Evolutionary conservation across 75 land plant species (phyloP).

Genomic region (Chamaecyparis obtusa): DNA sequence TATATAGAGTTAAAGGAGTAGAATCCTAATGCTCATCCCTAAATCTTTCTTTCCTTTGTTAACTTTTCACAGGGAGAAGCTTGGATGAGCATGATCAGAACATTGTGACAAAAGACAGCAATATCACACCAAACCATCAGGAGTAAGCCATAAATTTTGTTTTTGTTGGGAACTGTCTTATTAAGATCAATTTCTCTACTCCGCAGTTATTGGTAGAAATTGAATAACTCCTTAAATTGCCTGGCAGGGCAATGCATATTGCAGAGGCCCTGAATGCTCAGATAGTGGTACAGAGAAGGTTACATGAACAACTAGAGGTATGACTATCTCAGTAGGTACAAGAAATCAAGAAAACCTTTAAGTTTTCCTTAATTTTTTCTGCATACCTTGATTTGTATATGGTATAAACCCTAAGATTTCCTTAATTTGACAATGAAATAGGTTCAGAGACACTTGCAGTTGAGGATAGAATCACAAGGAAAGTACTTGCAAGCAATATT

Average conservation of each 20-base stretch:
- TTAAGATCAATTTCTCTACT: not conserved
- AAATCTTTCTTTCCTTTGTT: not conserved
- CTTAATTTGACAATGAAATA: slow-evolving; percentile 9
- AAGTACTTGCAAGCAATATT: slow-evolving; percentile 51
- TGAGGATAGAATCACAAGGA: slow-evolving; percentile 49
- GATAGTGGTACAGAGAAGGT: slow-evolving; percentile 9
- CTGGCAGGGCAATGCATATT: slow-evolving; percentile 4
- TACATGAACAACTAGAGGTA: slow-evolving; percentile 6
- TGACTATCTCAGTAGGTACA: not conserved
- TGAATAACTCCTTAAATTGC: not conserved
- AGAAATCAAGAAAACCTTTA: not conserved
- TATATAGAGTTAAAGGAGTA: too few species aligned
- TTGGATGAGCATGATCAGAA: not conserved
- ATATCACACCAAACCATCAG: not conserved
- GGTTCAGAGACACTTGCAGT: slow-evolving; percentile 46
- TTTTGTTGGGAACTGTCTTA: not conserved
- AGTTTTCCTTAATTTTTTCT: not conserved
- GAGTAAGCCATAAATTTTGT: not conserved
- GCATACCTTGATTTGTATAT: not conserved
- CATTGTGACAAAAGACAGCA: not conserved
- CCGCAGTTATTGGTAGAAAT: not conserved
- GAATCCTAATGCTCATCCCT: not conserved
- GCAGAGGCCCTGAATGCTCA: slow-evolving; percentile 16
- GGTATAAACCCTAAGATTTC: not conserved
- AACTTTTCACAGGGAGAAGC: not conserved